Conservation (phyloP, 2,329 filamentous ascomycete species). For the Ophiostoma tasmaniense region DNA sequence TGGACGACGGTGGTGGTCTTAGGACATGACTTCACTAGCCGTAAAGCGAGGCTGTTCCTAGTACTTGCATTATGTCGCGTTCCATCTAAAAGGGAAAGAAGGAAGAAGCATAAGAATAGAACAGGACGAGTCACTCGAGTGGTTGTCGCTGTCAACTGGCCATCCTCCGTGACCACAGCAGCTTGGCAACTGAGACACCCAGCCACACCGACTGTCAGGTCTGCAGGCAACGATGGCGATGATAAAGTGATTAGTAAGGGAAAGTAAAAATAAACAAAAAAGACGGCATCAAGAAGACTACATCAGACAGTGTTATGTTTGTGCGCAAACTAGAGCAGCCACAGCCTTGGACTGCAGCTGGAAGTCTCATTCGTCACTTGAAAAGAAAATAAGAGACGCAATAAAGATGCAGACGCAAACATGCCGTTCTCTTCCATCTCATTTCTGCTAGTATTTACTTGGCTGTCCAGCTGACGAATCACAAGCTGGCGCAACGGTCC, state of each 20-base stretch:
- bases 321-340: not conserved
- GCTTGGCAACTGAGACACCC: constrained; percentile 2
- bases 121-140: not conserved
- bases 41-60: not conserved
- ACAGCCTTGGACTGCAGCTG: not conserved
- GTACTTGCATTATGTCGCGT: not conserved
- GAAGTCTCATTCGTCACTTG: not conserved
- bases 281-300: not conserved
- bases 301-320: not conserved
- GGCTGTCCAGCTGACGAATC: constrained; percentile 10
- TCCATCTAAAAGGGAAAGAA: not conserved
- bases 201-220: not conserved
- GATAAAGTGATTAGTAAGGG: not conserved
- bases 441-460: not conserved
- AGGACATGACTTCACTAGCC: not conserved
- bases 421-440: not conserved
- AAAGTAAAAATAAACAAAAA: no score
- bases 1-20: not conserved
- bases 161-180: constrained; percentile 3
- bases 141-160: not conserved
- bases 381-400: no score
- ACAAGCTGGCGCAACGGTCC: constrained; percentile 7
- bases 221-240: not conserved
- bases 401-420: no score
- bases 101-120: not conserved